These are phyloP conservation scores for Daldinia caldariorum DNA, from an alignment of 495 filamentous ascomycete genomes.

Conservation along the genomic window DNA sequence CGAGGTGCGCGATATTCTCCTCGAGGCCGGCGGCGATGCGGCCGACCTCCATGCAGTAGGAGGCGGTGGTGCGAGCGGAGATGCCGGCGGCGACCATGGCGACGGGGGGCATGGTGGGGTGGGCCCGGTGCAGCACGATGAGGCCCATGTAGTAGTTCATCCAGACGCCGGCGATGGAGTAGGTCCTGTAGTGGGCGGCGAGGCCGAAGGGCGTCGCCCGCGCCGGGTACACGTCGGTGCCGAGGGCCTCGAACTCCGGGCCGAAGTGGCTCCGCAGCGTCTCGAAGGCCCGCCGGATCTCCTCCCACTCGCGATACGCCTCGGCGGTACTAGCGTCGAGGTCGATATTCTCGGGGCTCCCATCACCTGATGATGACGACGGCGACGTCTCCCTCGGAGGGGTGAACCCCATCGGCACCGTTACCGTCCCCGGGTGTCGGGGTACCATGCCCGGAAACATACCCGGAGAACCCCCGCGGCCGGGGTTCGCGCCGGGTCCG, in stretches of 20 bases:
- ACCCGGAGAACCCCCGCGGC: slow-evolving; percentile 47
- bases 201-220: slow-evolving; percentile 76
- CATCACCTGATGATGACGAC: slow-evolving; percentile 49
- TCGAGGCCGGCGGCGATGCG: slow-evolving; percentile 82
- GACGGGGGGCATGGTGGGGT: slow-evolving; percentile 91
- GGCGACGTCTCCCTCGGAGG: slow-evolving; percentile 53
- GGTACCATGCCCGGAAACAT: slow-evolving; percentile 74
- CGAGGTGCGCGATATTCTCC: slow-evolving; percentile 66
- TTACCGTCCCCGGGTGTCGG: slow-evolving; percentile 53
- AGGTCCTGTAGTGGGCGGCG: slow-evolving; percentile 83
- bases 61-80: slow-evolving; percentile 72
- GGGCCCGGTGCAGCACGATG: slow-evolving; percentile 78
- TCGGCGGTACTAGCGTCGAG: slow-evolving; percentile 70
- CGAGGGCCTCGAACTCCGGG: slow-evolving; percentile 79
- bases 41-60: slow-evolving; percentile 78
- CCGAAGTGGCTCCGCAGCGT: slow-evolving; percentile 73
- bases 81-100: slow-evolving; percentile 85
- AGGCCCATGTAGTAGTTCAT: slow-evolving; percentile 82
- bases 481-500: slow-evolving; percentile 51
- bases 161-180: slow-evolving; percentile 86
- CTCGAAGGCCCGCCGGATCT: slow-evolving; percentile 75
- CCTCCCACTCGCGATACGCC: slow-evolving; percentile 82
- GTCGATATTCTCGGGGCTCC: slow-evolving; percentile 51
- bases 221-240: slow-evolving; percentile 72
- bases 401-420: slow-evolving; percentile 67